Evolutionary conservation across 345 rosid genomes (phyloP).

Genomic region (Citrus reticulata): DNA sequence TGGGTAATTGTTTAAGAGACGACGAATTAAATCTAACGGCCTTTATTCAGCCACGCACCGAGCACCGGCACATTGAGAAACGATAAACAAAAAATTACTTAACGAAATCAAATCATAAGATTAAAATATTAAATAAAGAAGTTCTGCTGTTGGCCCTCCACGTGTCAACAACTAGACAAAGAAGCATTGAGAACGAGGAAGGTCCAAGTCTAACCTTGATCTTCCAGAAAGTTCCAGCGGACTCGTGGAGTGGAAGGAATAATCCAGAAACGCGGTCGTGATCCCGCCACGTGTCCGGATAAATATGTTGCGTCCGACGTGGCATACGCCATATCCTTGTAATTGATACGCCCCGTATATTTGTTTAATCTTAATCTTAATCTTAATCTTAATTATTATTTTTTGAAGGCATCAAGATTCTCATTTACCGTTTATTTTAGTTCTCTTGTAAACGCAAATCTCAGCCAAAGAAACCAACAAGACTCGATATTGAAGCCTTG

Average conservation of each 20-base stretch:
- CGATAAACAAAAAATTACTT: not conserved
- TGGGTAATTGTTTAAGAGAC: no score
- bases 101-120: no score
- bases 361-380: not conserved
- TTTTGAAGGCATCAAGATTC: not conserved
- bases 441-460: not conserved
- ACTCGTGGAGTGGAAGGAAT: slow-evolving; percentile 18
- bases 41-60: not conserved
- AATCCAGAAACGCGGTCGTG: slow-evolving; percentile 33
- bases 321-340: slow-evolving; percentile 34
- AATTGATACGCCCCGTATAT: slow-evolving; percentile 37
- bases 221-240: slow-evolving; percentile 58
- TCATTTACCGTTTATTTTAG: not conserved
- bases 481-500: not conserved
- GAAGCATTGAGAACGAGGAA: slow-evolving; percentile 7
- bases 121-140: not conserved
- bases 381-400: not conserved
- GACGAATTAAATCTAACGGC: not conserved
- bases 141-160: slow-evolving; percentile 10
- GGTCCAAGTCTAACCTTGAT: not conserved
- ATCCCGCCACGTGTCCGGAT: slow-evolving; percentile 28
- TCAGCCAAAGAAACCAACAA: not conserved
- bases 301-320: slow-evolving; percentile 49
- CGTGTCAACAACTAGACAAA: slow-evolving; percentile 29
- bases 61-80: not conserved